phyloP scores from a whole-genome alignment of 495 filamentous ascomycete species.

The Entonaema liquescens region DNA sequence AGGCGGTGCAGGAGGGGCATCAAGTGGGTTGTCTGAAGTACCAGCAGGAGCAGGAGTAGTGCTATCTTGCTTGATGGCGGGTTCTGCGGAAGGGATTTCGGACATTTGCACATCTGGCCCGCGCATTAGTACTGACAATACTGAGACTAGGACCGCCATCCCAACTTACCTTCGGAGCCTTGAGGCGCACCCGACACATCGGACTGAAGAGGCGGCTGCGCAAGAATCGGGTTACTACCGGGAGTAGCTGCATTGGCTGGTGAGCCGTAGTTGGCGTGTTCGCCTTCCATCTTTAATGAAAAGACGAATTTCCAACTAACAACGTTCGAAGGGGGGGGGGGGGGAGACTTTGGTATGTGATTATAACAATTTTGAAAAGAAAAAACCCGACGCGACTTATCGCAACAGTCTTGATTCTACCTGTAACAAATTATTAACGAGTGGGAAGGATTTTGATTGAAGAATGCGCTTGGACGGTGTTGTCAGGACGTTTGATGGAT shows the following conservation, averaged over 20 bases:
- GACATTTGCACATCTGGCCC: conserved; percentile 65
- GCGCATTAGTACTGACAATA: conserved; percentile 38
- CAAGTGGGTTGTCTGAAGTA: conserved; percentile 81
- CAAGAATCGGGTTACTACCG: conserved; percentile 58
- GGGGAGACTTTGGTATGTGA: conserved; percentile 9
- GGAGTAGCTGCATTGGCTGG: conserved; percentile 61
- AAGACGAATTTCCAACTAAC: conserved; percentile 16
- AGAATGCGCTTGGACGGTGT: conserved; percentile 33
- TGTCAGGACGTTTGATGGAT: conserved; percentile 31
- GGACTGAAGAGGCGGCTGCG: conserved; percentile 58
- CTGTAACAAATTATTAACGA: conserved; percentile 23
- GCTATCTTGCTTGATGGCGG: conserved; percentile 63
- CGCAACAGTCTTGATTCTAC: conserved; percentile 28
- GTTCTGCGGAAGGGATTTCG: conserved; percentile 52
- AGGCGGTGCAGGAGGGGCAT: conserved; percentile 81
- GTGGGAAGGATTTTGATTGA: conserved; percentile 11
- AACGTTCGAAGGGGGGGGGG: conserved; percentile 24
- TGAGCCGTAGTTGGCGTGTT: conserved; percentile 62
- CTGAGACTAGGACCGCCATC: not conserved
- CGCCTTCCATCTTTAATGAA: conserved; percentile 59
- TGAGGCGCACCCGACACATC: conserved; percentile 45
- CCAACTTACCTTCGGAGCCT: conserved; percentile 48
- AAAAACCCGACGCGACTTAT: conserved; percentile 33
- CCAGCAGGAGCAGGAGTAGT: conserved; percentile 61
- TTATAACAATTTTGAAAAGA: conserved; percentile 14